Evolutionary conservation across 176 grass and related monocot genomes (phyloP), one percentile per base, ranked within the genome.

Genomic region (Saccharum spontaneum): DNA sequence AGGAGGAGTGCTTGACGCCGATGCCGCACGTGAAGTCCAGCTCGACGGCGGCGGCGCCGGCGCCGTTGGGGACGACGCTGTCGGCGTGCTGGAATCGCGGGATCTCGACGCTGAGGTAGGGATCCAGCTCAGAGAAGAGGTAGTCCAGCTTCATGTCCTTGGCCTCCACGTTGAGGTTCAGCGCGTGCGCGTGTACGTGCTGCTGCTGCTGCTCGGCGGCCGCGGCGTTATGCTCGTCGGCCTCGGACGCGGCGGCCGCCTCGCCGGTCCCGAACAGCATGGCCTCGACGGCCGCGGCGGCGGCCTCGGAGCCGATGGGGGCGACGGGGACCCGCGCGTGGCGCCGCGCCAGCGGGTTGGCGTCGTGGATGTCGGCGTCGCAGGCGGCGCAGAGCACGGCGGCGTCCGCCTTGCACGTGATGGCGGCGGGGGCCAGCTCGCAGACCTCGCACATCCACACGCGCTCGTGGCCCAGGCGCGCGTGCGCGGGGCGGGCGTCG

Each of bases 341-440:
- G 90, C 97, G 93, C 8, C 90, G 75, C 13, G 97, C 94, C 31
- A 99, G 89, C 60, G 97, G 91, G 75, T 99, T 99, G 61, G 93
- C 90, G 24, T 87, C 84, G 90, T 97, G 94, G 84, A 97, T 94
- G 87, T 97, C 94, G 16, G 90, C 45, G 79, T 97, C 94, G 54
- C 94, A 97, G 8, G 86, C 73, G 17, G 80, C 86, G 82, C 95
- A 97, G 12, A 97, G 90, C 4, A 88, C 88, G 13, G 97, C 94
- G 0, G 97, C 97, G 71, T 99, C 97, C 20, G 97, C 97, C 86
- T 99, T 99, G 91, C 97, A 99, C 0, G 91, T 99, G 15, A 99
- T 86, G 0, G 80, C 84, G 5, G 97, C 97, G 5, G 97, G 93
- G 22, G 84, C 86, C 20, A 92, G 79, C 84, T 94, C 91, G 86